A percentile compares a stretch with the other conserved stretches of the same genome.
phyloP scores from a whole-genome alignment of 169 alveolate species.

The Eimeria sp. region DNA sequence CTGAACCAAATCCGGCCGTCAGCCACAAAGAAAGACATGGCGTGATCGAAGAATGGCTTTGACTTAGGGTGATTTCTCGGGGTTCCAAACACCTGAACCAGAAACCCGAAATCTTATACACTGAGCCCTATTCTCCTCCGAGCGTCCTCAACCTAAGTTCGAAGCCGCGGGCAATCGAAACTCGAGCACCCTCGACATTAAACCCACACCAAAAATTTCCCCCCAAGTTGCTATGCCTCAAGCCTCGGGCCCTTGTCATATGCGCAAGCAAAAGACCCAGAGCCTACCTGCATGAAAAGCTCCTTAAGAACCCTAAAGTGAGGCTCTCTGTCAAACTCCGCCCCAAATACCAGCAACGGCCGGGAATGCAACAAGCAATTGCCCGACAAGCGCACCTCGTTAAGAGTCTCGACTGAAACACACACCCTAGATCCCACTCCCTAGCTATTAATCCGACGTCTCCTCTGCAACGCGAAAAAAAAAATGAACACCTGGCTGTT shows the following conservation, averaged over 20 bases:
- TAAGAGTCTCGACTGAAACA: conserved; percentile 92
- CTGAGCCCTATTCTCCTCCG: background rate
- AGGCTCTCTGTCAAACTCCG: conserved; percentile 78
- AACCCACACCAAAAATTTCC: no score
- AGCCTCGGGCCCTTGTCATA: background rate
- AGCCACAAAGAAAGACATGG: conserved; percentile 90
- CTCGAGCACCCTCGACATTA: background rate
- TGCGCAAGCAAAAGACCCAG: background rate
- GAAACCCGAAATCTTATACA: background rate
- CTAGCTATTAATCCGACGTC: background rate
- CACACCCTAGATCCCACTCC: background rate
- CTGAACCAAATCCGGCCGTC: conserved; percentile 95
- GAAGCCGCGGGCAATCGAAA: background rate
- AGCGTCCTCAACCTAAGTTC: background rate
- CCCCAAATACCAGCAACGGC: conserved; percentile 90
- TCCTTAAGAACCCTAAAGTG: conserved; percentile 82
- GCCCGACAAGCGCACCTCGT: conserved; percentile 97
- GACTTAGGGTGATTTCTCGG: conserved; percentile 98
- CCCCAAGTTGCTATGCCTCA: background rate
- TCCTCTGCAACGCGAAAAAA: background rate
- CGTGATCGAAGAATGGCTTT: conserved; percentile 98
- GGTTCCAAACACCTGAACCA: conserved; percentile 93
- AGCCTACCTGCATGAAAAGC: conserved; percentile 87
- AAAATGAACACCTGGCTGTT: background rate
- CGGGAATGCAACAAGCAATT: conserved; percentile 96